These are phyloP conservation scores for Paecilomyces fulvus DNA, from an alignment of 2,329 filamentous ascomycete genomes.

Conservation along the genomic window DNA sequence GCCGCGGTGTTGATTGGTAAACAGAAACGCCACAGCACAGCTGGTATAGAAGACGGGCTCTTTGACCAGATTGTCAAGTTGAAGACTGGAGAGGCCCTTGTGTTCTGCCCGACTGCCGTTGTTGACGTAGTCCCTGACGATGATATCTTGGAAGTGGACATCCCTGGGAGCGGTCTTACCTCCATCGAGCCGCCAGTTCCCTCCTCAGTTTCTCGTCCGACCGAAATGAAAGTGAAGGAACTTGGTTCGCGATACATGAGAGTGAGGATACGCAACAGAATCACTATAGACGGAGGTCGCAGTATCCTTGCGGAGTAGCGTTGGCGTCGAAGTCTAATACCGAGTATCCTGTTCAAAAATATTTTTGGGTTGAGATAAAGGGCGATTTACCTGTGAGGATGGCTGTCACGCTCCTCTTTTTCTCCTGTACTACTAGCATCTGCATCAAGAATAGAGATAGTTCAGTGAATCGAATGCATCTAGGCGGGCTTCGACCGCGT, in stretches of 20 bases:
- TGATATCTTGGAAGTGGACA: background rate
- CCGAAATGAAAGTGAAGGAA: background rate
- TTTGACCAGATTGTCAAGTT: constrained; percentile 43
- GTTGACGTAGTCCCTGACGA: constrained; percentile 17
- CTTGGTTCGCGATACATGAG: background rate
- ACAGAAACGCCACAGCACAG: background rate
- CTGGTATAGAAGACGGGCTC: constrained; percentile 14
- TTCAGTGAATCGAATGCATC: too few relatives aligned
- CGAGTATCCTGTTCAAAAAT: background rate
- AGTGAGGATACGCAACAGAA: background rate
- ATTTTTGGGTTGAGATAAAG: background rate
- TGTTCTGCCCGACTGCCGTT: constrained; percentile 42
- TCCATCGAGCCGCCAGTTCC: background rate
- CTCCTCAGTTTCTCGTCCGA: background rate
- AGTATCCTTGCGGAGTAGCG: background rate
- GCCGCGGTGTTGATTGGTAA: constrained; percentile 28
- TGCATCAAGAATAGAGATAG: too few relatives aligned
- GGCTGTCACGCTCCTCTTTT: too few relatives aligned
- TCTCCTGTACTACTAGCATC: too few relatives aligned
- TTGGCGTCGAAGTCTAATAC: background rate
- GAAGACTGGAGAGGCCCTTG: constrained; percentile 40
- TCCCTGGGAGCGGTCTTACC: background rate
- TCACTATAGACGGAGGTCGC: background rate
- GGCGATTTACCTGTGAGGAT: too few relatives aligned
- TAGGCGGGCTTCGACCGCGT: too few relatives aligned